Evolutionary conservation across 2,329 filamentous ascomycete species (phyloP), one percentile per base, ranked within the genome.

Genomic region (Talaromyces albobiverticillius): DNA sequence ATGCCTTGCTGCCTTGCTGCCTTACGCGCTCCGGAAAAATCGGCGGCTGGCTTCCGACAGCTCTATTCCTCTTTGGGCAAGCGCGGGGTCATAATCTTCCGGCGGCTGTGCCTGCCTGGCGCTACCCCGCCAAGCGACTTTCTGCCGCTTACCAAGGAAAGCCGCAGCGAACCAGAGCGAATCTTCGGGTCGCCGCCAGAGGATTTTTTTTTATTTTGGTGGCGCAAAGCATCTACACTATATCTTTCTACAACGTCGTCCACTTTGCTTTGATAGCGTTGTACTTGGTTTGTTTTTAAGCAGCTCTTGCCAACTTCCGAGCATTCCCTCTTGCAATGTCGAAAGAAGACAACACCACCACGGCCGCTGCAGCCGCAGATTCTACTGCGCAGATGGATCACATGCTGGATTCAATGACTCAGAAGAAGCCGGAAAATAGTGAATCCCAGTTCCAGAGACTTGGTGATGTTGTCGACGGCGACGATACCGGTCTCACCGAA

Each of bases 401-500:
- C 46, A 57, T 57, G 51, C 26, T 54, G 36, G 54, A 59, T 38
- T 48, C 57, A n/a, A 50, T 50, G 54, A 50, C 51, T 40, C 54
- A 59, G 45, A 46, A 41, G 41, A 48, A 58, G 9, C 34, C 51
- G 10, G 46, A 50, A 43, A 54, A 48, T n/a, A n/a, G n/a, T 10
- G 64, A 67, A 48, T 67, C 67, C 34, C 68, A 70, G 43, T 72
- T 72, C 55, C 66, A 72, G 54, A 71, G 70, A 42, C 64, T 67
- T n/a, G 66, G 68, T 6, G 68, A 73, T 52, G 57, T 73, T 40
- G 68, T 72, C 13, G 68, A 73, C 56, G 62, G 61, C 41, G 61
- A 74, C 54, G 72, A 74, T 36, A 70, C 66, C n/a, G 74, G 74
- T 32, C 62, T 76, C 4, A 73, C 76, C 61, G 63, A 72, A 47